Evolutionary conservation across 768 basidiomycete genomes (phyloP).

Genomic region (Tricholoma hemisulphureum): DNA sequence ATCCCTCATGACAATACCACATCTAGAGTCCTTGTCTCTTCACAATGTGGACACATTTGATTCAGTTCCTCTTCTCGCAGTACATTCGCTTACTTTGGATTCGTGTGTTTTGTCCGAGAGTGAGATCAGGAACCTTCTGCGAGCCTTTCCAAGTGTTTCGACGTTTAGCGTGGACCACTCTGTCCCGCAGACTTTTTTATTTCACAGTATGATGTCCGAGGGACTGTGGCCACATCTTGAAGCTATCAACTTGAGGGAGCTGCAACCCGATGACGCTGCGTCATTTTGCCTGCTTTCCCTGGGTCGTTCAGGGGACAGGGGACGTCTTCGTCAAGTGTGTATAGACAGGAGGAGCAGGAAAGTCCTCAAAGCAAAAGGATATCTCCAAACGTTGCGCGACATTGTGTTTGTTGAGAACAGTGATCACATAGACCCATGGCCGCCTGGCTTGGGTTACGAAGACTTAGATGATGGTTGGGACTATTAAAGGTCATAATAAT

Average conservation of each 20-base stretch:
- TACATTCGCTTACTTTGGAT: conserved; percentile 34
- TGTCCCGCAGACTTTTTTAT: conserved; percentile 26
- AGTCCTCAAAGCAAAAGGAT: conserved; percentile 29
- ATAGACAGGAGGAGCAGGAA: conserved; percentile 40
- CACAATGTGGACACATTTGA: conserved; percentile 36
- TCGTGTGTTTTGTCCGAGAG: conserved; percentile 31
- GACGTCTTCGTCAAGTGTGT: conserved; percentile 21
- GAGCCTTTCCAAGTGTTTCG: conserved; percentile 35
- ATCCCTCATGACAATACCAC: conserved; percentile 35
- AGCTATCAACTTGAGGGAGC: conserved; percentile 31
- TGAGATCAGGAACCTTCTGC: conserved; percentile 32
- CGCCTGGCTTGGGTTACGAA: conserved; percentile 33
- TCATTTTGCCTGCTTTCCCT: conserved; percentile 32
- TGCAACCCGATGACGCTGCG: conserved; percentile 30
- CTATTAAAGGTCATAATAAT: not conserved
- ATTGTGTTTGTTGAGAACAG: conserved; percentile 29
- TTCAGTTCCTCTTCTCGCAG: conserved; percentile 29
- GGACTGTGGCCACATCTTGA: conserved; percentile 35
- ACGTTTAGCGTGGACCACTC: conserved; percentile 35
- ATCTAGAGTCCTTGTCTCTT: conserved; percentile 36
- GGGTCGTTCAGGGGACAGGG: conserved; percentile 17
- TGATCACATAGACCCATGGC: conserved; percentile 27
- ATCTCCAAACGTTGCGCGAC: conserved; percentile 28
- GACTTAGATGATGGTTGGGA: conserved; percentile 21
- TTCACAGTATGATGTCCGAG: conserved; percentile 7